phyloP scores from a whole-genome alignment of 768 basidiomycete species.

The Suillus ampliporus region DNA sequence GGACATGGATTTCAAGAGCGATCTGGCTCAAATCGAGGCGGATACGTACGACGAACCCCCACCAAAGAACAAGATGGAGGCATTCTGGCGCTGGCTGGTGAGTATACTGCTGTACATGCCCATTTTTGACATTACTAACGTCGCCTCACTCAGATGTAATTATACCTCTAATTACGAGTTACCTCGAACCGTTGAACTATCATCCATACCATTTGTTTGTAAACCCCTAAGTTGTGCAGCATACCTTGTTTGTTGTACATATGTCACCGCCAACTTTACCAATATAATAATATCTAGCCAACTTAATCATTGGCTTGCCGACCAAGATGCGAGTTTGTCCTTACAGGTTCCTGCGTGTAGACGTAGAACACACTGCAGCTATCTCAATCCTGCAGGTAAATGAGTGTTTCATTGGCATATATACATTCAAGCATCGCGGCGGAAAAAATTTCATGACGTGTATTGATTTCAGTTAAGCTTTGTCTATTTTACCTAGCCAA shows the following conservation, averaged over 20 bases:
- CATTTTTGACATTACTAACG: background rate
- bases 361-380: background rate
- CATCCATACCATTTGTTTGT: slow-evolving; percentile 1
- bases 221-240: background rate
- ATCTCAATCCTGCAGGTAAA: too few species aligned
- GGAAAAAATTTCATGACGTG: background rate
- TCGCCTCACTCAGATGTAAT: slow-evolving; percentile 10
- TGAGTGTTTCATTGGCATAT: too few species aligned
- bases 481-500: slow-evolving; percentile 33
- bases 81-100: slow-evolving; percentile 83
- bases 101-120: slow-evolving; percentile 32
- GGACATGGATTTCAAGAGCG: slow-evolving; percentile 87
- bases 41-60: slow-evolving; percentile 73
- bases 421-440: background rate
- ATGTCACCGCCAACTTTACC: background rate
- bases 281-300: slow-evolving; percentile 4
- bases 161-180: slow-evolving; percentile 7
- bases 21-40: slow-evolving; percentile 73
- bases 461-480: slow-evolving; percentile 22
- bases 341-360: too few species aligned
- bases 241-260: background rate
- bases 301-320: background rate
- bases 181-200: background rate
- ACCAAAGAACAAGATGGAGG: slow-evolving; percentile 69
- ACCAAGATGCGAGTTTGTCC: background rate